Percentiles rank a stretch among this genome's conserved stretches.
phyloP scores from a whole-genome alignment of 202 grass and related monocot species.

The Cymbopogon flexuosus region DNA sequence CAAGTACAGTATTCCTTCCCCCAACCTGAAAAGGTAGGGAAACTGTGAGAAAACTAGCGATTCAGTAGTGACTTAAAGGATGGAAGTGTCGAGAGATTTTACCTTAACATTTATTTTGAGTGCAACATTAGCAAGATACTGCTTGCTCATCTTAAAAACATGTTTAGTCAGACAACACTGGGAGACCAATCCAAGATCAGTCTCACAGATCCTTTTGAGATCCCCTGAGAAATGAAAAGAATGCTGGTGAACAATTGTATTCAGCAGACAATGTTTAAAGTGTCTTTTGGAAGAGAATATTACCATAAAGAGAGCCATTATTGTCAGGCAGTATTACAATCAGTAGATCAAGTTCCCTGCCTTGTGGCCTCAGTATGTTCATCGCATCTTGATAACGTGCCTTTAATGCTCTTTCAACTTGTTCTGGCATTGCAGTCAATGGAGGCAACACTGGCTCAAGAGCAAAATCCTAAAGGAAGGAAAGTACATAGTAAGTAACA shows the following conservation, averaged over 20 bases:
- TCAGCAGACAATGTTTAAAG: not conserved
- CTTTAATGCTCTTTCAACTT: conserved; percentile 85
- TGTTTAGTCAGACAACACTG: conserved; percentile 97
- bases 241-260: conserved; percentile 23
- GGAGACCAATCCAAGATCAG: conserved; percentile 95
- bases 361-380: conserved; percentile 60
- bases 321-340: conserved; percentile 94
- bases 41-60: not conserved
- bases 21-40: conserved; percentile 56
- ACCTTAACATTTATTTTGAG: conserved; percentile 99
- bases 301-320: conserved; percentile 95
- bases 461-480: conserved; percentile 59
- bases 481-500: not conserved
- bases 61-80: conserved; percentile 3
- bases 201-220: conserved; percentile 96
- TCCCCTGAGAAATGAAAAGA: conserved; percentile 56
- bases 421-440: conserved; percentile 69
- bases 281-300: conserved; percentile 24
- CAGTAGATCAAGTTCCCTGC: conserved; percentile 80
- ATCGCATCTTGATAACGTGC: conserved; percentile 73
- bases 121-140: conserved; percentile 97
- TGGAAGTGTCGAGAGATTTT: conserved; percentile 12
- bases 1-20: conserved; percentile 93
- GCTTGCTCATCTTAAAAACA: conserved; percentile 98
- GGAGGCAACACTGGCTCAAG: conserved; percentile 67